Base-by-base conservation (phyloP, 139 green algal genomes). In the Volvox reticuliferus region DNA sequence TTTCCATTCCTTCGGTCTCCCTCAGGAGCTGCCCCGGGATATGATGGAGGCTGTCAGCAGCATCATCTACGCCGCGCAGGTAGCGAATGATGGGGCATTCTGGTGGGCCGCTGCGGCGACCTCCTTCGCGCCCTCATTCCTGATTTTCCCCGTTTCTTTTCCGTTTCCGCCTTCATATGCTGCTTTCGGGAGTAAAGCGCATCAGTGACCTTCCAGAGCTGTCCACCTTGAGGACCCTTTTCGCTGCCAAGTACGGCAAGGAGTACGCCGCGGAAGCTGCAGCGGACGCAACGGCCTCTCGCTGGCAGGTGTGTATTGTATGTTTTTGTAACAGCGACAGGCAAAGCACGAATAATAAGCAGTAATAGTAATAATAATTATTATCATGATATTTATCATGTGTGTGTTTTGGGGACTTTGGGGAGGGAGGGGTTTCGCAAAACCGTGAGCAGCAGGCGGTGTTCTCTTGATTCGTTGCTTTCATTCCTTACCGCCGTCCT, bases 141-240 rank as follows among this genome's bases (percentile, higher is more conserved):
- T 55, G 44, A 5, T 55, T 55, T 55, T 55, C 5, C 33, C 76
- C 32, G 6, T 30, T n/a, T 32, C 76, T 30, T 62, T n/a, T n/a
- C n/a, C n/a, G n/a, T n/a, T n/a, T n/a, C n/a, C n/a, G n/a, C n/a
- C n/a, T n/a, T n/a, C n/a, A n/a, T n/a, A n/a, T n/a, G n/a, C n/a
- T n/a, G 33, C 33, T 36, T 55, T 55, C 44, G 9, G 22, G 67
- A 75, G 73, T 12, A 12, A 50, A 94, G 90, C 93, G 94, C 67
- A 92, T 92, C 71, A 88, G 32, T 18, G 96, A 98, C 88, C 90
- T 98, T 36, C 94, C 94, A 0, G 97, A 99, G 94, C 91, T 99
- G 30, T 55, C 35, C 5, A 69, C 71, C 1, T 90, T 98, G 63
- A 44, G 91, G 12, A 79, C 86, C n/a, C 91, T 97, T 86, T 95